These are phyloP conservation scores for Pichia eremophila DNA, from an alignment of 805 yeast species.

Conservation along the genomic window DNA sequence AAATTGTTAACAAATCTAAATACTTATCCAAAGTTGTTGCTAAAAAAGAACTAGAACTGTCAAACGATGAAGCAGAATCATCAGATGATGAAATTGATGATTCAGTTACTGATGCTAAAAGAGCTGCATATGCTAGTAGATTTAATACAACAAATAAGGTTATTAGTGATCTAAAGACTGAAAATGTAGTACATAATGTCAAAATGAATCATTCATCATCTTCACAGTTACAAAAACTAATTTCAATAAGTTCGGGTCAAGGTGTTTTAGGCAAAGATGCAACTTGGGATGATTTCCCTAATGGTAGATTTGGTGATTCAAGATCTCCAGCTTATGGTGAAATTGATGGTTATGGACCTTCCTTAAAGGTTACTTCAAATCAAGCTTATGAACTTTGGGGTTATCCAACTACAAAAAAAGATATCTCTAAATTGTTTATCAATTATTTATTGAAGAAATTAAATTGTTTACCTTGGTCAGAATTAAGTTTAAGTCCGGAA, in stretches of 20 bases:
- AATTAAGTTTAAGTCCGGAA: slow-evolving; percentile 75
- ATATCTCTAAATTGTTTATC: slow-evolving; percentile 58
- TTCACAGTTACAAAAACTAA: slow-evolving; percentile 43
- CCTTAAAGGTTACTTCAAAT: slow-evolving; percentile 61
- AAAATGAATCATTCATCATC: slow-evolving; percentile 14
- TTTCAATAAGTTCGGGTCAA: slow-evolving; percentile 76
- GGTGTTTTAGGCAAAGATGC: slow-evolving; percentile 83
- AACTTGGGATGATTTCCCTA: slow-evolving; percentile 95
- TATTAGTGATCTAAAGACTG: slow-evolving; percentile 18
- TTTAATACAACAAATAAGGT: slow-evolving; percentile 23
- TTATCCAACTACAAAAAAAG: slow-evolving; percentile 48
- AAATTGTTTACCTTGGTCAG: slow-evolving; percentile 86
- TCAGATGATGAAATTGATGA: slow-evolving; percentile 26
- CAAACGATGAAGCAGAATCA: slow-evolving; percentile 29
- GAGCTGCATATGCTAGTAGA: slow-evolving; percentile 27
- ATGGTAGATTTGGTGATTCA: slow-evolving; percentile 92
- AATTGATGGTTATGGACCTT: slow-evolving; percentile 94
- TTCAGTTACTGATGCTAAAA: slow-evolving; percentile 25
- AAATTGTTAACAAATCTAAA: slow-evolving; percentile 57
- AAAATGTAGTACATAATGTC: not conserved
- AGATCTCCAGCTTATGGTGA: slow-evolving; percentile 97
- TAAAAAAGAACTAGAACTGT: slow-evolving; percentile 27
- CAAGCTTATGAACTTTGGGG: slow-evolving; percentile 78
- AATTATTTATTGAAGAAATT: slow-evolving; percentile 67
- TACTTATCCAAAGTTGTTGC: slow-evolving; percentile 41